Evolutionary conservation across 2,329 filamentous ascomycete genomes (phyloP).

Genomic region (Drechmeria coniospora): DNA sequence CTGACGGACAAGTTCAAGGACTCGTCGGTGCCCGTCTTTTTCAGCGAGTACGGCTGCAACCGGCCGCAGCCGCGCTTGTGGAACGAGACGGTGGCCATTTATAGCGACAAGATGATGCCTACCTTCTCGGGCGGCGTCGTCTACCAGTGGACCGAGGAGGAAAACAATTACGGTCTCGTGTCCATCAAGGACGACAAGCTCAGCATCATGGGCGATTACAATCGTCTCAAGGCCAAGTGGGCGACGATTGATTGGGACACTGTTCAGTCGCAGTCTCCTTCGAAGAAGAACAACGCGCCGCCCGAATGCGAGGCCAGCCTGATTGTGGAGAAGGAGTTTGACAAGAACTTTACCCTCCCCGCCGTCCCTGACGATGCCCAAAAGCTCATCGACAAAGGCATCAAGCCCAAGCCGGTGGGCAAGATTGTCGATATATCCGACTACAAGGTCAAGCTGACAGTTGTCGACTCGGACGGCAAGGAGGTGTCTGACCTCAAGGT

Average conservation of each 20-base stretch:
- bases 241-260: conserved; percentile 54
- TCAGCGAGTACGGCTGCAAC: conserved; percentile 73
- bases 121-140: conserved; percentile 63
- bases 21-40: conserved; percentile 61
- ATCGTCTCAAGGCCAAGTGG: conserved; percentile 62
- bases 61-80: conserved; percentile 54
- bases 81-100: conserved; percentile 60
- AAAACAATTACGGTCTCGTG: conserved; percentile 51
- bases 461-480: conserved; percentile 25
- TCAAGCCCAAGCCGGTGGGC: conserved; percentile 46
- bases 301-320: conserved; percentile 51
- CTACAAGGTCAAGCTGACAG: conserved; percentile 37
- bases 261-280: conserved; percentile 47
- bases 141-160: conserved; percentile 66
- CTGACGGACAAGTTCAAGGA: conserved; percentile 50
- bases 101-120: conserved; percentile 51
- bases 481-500: conserved; percentile 31
- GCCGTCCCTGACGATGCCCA: conserved; percentile 49
- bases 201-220: conserved; percentile 47
- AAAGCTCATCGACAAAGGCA: conserved; percentile 61
- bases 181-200: conserved; percentile 42
- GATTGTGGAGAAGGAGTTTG: conserved; percentile 54
- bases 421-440: conserved; percentile 54
- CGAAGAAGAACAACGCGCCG: conserved; percentile 31
- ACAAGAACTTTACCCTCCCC: conserved; percentile 66